These are phyloP conservation scores for Fusarium haematococcum DNA, from an alignment of 2,329 filamentous ascomycete species.

Conservation along the genomic window DNA sequence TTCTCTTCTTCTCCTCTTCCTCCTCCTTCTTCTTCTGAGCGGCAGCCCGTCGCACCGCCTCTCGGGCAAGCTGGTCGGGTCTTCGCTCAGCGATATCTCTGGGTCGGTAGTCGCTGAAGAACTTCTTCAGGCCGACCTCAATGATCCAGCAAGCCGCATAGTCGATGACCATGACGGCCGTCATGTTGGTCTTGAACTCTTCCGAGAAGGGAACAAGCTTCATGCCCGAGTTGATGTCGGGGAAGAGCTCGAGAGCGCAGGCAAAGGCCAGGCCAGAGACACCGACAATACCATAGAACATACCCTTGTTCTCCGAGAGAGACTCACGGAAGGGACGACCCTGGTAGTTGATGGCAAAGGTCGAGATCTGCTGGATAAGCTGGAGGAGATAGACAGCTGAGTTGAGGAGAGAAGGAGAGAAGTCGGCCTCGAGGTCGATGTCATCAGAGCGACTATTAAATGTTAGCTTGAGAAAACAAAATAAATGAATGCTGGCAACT, in stretches of 20 bases:
- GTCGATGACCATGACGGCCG: slow-evolving; percentile 85
- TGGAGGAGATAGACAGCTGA: slow-evolving; percentile 97
- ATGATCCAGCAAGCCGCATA: slow-evolving; percentile 89
- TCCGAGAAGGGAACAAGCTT: slow-evolving; percentile 89
- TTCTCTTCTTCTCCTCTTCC: slow-evolving; percentile 65
- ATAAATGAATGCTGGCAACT: slow-evolving; percentile 52
- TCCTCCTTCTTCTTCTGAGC: slow-evolving; percentile 58
- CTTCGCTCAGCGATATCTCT: slow-evolving; percentile 92
- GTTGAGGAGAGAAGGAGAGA: slow-evolving; percentile 92
- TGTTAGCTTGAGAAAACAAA: slow-evolving; percentile 40
- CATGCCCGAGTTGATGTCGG: slow-evolving; percentile 93
- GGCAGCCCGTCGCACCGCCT: slow-evolving; percentile 71
- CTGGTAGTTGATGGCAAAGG: slow-evolving; percentile 99
- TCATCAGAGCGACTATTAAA: slow-evolving; percentile 61
- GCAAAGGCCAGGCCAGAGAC: slow-evolving; percentile 92
- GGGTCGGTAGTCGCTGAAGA: slow-evolving; percentile 91
- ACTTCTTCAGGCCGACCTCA: slow-evolving; percentile 84
- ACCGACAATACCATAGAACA: slow-evolving; percentile 96
- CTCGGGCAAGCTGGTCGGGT: slow-evolving; percentile 85
- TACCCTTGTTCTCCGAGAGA: slow-evolving; percentile 94
- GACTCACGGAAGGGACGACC: slow-evolving; percentile 97
- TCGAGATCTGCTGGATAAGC: slow-evolving; percentile 98
- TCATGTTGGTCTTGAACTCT: slow-evolving; percentile 92
- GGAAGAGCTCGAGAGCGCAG: slow-evolving; percentile 94
- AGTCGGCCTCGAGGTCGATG: slow-evolving; percentile 94